A percentile compares a stretch with the other conserved stretches of the same genome.
These are phyloP conservation scores for Astrothelium macrocarpum DNA, from an alignment of 495 filamentous ascomycete species.

Conservation along the genomic window DNA sequence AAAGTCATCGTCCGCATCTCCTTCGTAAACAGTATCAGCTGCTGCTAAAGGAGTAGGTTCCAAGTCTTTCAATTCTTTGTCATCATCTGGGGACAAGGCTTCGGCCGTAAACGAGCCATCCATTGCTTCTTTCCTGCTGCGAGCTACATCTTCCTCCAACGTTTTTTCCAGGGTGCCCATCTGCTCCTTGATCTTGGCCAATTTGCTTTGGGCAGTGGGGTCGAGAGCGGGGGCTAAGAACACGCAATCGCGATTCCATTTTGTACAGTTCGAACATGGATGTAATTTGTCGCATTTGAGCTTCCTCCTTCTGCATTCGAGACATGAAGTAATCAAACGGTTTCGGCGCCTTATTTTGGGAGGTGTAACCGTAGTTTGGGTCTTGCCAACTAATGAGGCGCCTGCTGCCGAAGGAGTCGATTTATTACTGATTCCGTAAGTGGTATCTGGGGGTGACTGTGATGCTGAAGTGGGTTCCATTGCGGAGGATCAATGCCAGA, in stretches of 20 bases:
- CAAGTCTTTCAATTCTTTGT: constrained; percentile 32
- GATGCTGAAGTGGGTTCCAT: background rate
- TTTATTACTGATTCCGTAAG: background rate
- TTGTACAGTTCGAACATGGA: constrained; percentile 62
- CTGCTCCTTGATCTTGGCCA: constrained; percentile 62
- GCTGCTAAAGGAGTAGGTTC: constrained; percentile 47
- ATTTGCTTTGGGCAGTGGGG: constrained; percentile 47
- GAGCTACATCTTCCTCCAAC: constrained; percentile 47
- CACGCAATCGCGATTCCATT: constrained; percentile 52
- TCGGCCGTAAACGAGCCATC: constrained; percentile 37
- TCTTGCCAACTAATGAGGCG: background rate
- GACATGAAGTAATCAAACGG: constrained; percentile 57
- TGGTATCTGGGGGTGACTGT: background rate
- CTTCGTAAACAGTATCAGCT: constrained; percentile 54
- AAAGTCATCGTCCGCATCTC: constrained; percentile 50
- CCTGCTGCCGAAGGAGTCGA: background rate
- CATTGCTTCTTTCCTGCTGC: constrained; percentile 13
- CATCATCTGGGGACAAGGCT: constrained; percentile 22
- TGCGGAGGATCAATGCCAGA: background rate
- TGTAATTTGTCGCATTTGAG: constrained; percentile 67
- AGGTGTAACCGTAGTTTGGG: background rate
- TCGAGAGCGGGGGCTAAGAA: constrained; percentile 54
- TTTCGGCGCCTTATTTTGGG: constrained; percentile 51
- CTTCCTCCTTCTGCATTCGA: constrained; percentile 69
- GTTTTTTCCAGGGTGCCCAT: constrained; percentile 54